A percentile compares a stretch with the other conserved stretches of the same genome.
phyloP scores from a whole-genome alignment of 2,329 filamentous ascomycete species.

The Penicillium sclerotigenum region DNA sequence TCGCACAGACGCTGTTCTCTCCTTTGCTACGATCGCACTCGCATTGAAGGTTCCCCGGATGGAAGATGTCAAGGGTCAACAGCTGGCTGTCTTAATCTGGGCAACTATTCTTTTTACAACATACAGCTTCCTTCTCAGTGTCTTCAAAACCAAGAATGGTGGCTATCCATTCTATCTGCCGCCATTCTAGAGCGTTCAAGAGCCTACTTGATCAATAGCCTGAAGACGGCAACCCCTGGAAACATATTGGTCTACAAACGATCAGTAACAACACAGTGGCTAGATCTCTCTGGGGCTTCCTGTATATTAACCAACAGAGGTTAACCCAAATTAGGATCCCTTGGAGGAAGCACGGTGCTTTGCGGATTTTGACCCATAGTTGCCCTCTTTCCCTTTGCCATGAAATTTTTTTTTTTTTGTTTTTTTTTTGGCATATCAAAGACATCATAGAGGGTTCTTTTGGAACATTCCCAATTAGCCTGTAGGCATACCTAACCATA shows the following conservation, averaged over 20 bases:
- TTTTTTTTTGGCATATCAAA: background rate
- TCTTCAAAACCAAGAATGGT: conserved; percentile 92
- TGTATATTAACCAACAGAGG: background rate
- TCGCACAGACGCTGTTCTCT: conserved; percentile 66
- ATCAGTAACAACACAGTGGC: background rate
- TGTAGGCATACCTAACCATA: background rate
- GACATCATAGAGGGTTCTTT: background rate
- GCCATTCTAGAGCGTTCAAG: conserved; percentile 77
- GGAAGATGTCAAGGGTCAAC: conserved; percentile 70
- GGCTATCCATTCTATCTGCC: conserved; percentile 93
- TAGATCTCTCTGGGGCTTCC: background rate
- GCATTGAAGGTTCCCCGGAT: conserved; percentile 92
- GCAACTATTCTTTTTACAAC: conserved; percentile 70
- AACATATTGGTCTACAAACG: background rate
- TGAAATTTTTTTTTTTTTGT: background rate
- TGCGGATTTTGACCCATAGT: background rate
- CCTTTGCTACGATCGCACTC: conserved; percentile 87
- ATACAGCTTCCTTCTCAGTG: conserved; percentile 91
- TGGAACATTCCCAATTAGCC: background rate
- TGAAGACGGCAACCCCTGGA: background rate
- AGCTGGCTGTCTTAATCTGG: conserved; percentile 78
- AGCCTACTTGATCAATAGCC: background rate
- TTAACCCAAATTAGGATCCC: background rate
- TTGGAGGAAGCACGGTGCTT: background rate
- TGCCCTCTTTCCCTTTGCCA: background rate